A percentile compares a stretch with the other conserved stretches of the same genome.
Evolutionary conservation across 768 basidiomycete species (phyloP).

Genomic region (Galerina sulciceps): DNA sequence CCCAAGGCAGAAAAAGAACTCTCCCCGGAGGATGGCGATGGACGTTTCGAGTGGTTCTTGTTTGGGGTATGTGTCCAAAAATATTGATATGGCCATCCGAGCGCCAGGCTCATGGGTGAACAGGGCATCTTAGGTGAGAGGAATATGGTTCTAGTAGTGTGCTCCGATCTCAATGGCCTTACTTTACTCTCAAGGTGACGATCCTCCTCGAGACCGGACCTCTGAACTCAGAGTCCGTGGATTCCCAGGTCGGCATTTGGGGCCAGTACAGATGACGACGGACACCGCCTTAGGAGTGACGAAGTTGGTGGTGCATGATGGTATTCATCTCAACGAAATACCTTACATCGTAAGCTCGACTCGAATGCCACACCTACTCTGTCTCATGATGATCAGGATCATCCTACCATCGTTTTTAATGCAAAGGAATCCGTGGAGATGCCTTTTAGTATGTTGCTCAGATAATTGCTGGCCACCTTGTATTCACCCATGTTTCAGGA

Average conservation of each 20-base stretch:
- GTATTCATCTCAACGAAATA: slow-evolving; percentile 74
- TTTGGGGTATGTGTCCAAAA: slow-evolving; percentile 68
- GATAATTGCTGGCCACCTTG: background rate
- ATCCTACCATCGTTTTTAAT: slow-evolving; percentile 90
- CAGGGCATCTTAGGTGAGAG: slow-evolving; percentile 40
- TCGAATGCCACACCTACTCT: background rate
- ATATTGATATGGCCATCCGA: background rate
- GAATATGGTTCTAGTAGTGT: background rate
- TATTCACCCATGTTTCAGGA: slow-evolving; percentile 29
- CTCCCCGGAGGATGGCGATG: slow-evolving; percentile 76
- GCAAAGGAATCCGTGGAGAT: slow-evolving; percentile 93
- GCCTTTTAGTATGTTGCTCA: slow-evolving; percentile 81
- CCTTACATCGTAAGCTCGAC: slow-evolving; percentile 64
- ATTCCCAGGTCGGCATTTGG: slow-evolving; percentile 86
- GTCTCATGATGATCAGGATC: slow-evolving; percentile 53
- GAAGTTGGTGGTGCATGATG: slow-evolving; percentile 78
- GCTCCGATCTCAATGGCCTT: background rate
- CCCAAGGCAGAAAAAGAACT: slow-evolving; percentile 78
- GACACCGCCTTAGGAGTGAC: slow-evolving; percentile 96
- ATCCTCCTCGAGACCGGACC: slow-evolving; percentile 94
- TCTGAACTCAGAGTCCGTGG: slow-evolving; percentile 84
- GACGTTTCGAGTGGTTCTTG: slow-evolving; percentile 83
- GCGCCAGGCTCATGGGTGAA: background rate
- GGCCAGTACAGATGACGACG: slow-evolving; percentile 95
- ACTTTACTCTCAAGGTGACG: slow-evolving; percentile 66